Evolutionary conservation across 2,329 filamentous ascomycete species (phyloP).

Genomic region (Oidium heveae): DNA sequence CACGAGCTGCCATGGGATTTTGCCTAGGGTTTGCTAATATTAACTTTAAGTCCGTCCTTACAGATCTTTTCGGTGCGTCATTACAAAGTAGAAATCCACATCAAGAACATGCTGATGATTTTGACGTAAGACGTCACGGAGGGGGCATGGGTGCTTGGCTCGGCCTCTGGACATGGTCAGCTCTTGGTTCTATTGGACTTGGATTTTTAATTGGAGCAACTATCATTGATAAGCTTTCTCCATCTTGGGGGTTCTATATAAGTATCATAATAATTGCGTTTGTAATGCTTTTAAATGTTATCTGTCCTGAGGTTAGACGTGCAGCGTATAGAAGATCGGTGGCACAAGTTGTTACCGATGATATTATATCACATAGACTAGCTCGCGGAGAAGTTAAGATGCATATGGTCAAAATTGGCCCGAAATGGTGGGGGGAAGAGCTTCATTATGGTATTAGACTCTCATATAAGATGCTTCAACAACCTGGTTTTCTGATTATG

Average conservation of each 20-base stretch:
- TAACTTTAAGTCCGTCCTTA: slow-evolving; percentile 46
- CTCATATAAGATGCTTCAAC: slow-evolving; percentile 42
- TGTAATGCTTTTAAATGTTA: slow-evolving; percentile 41
- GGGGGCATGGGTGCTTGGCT: slow-evolving; percentile 63
- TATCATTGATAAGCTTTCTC: slow-evolving; percentile 37
- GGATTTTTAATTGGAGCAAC: slow-evolving; percentile 48
- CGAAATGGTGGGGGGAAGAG: slow-evolving; percentile 55
- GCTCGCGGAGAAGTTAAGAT: slow-evolving; percentile 53
- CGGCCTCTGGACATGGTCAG: slow-evolving; percentile 55
- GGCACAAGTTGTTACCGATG: slow-evolving; percentile 31
- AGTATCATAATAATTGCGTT: slow-evolving; percentile 39
- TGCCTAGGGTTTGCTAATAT: slow-evolving; percentile 52
- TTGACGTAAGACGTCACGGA: slow-evolving; percentile 47
- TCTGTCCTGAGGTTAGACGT: slow-evolving; percentile 46
- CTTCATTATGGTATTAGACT: slow-evolving; percentile 44
- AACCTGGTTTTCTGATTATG: slow-evolving; percentile 48
- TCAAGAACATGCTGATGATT: slow-evolving; percentile 40
- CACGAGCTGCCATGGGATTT: slow-evolving; percentile 39
- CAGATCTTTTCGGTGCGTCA: slow-evolving; percentile 54
- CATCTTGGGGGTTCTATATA: slow-evolving; percentile 54
- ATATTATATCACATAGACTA: slow-evolving; percentile 29
- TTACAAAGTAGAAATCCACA: slow-evolving; percentile 48
- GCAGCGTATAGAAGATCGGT: slow-evolving; percentile 44
- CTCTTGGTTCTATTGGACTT: slow-evolving; percentile 42
- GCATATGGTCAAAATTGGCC: slow-evolving; percentile 45